Evolutionary conservation across 805 yeast genomes (phyloP).

Genomic region (Starmerella etchellsii): DNA sequence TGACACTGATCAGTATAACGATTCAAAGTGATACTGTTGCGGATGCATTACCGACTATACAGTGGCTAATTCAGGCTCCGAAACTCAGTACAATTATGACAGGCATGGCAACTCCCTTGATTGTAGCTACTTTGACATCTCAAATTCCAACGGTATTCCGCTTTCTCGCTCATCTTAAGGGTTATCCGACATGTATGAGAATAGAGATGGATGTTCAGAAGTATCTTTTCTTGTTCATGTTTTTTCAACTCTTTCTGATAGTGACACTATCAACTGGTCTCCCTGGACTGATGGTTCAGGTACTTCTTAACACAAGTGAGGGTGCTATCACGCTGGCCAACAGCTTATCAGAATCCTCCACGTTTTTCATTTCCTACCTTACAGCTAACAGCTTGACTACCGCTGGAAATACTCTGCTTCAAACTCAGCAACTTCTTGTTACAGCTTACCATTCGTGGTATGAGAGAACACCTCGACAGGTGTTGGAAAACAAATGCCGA

Average conservation of each 20-base stretch:
- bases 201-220: constrained; percentile 59
- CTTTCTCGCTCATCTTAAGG: constrained; percentile 40
- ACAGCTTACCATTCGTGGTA: constrained; percentile 28
- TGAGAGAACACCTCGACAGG: constrained; percentile 53
- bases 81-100: constrained; percentile 42
- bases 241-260: constrained; percentile 72
- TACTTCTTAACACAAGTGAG: constrained; percentile 20
- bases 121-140: constrained; percentile 51
- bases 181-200: constrained; percentile 47
- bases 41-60: constrained; percentile 45
- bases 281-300: constrained; percentile 32
- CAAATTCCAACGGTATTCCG: constrained; percentile 48
- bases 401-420: constrained; percentile 58
- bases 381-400: constrained; percentile 63
- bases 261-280: constrained; percentile 76
- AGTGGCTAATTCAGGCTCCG: constrained; percentile 46
- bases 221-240: constrained; percentile 67
- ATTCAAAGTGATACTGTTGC: constrained; percentile 61
- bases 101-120: constrained; percentile 53
- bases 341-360: constrained; percentile 75
- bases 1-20: constrained; percentile 62
- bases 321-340: constrained; percentile 49
- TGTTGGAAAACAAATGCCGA: constrained; percentile 33
- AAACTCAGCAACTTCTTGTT: constrained; percentile 39
- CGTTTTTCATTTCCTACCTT: constrained; percentile 69